Percentiles rank a stretch among this genome's conserved stretches.
These are phyloP conservation scores for Pugionium cornutum DNA, from an alignment of 345 rosid genomes.

Conservation along the genomic window DNA sequence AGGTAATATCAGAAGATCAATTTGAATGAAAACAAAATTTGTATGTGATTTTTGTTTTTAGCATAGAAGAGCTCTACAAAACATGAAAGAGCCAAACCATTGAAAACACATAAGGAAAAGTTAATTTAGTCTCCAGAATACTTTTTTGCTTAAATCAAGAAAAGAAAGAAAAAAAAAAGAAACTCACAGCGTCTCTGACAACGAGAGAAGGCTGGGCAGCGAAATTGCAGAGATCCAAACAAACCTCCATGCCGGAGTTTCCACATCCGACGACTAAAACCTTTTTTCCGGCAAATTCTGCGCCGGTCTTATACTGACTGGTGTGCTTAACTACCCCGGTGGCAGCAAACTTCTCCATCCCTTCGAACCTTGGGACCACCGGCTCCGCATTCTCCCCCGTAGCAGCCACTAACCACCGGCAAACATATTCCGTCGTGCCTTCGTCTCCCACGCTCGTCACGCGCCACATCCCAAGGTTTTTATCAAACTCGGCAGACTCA, in stretches of 20 bases:
- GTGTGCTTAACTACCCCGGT: constrained; percentile 63
- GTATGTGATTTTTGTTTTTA: constrained; percentile 23
- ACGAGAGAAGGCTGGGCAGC: constrained; percentile 78
- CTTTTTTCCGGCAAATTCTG: constrained; percentile 59
- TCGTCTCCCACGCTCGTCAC: constrained; percentile 45
- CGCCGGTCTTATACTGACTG: constrained; percentile 63
- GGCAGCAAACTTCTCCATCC: constrained; percentile 52
- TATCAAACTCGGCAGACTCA: constrained; percentile 53
- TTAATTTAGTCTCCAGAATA: constrained; percentile 10
- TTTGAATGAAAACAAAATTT: constrained; percentile 18
- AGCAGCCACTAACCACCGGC: constrained; percentile 83
- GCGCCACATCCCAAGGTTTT: constrained; percentile 52
- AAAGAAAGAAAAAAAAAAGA: constrained; percentile 11
- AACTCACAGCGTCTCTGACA: constrained; percentile 80
- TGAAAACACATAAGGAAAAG: constrained; percentile 20
- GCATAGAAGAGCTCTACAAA: constrained; percentile 32
- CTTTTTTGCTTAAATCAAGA: neutral
- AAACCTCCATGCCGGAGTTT: constrained; percentile 97
- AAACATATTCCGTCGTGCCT: constrained; percentile 47
- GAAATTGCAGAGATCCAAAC: constrained; percentile 88
- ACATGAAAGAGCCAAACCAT: constrained; percentile 28
- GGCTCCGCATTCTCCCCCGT: constrained; percentile 96
- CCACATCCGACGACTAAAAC: constrained; percentile 97
- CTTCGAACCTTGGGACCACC: constrained; percentile 69
- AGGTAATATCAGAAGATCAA: constrained; percentile 21